Base-by-base conservation (phyloP, 257 asterid species). In the Capsicum chinense region DNA sequence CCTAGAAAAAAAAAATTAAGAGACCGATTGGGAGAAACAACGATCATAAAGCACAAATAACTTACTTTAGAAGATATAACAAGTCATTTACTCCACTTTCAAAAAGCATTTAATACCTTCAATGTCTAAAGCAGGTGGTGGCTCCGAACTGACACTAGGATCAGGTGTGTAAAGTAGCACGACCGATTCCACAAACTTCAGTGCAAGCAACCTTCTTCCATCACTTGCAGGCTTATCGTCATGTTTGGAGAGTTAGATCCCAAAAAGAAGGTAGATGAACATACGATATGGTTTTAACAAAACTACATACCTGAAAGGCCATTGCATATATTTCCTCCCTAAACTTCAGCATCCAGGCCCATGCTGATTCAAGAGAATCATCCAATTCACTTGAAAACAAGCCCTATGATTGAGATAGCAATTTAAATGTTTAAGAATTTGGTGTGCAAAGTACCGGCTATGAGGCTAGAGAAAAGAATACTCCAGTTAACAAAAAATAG, bases 131-230 rank as follows among this genome's bases (percentile, higher is more conserved):
- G 91, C 97, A 87, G 95, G 82, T 9, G 98, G 92, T 86, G 98
- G 97, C 91, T 90, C 97, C 87, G 87, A 90, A 56, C 94, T 88
- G 86, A 92, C 98, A 88, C 86, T 88, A 67, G 99, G 99, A 90
- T 96, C 96, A 74, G 98, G 95, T 16, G 99, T 93, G 86, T 93
- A 97, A 86, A 95, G 98, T 64, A 97, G 88, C 86, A 97, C 91
- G 76, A 92, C 92, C 33, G 95, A 88, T 88, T 93, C 98, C 80
- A 97, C 95, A 88, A 97, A 97, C 91, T 97, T 95, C 88, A 97
- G 88, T 1, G 98, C 99, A 21, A 97, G 94, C 87, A 95, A 88
- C 88, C 97, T 93, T 89, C 95, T 93, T 68, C 99, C 98, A 83
- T 97, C 98, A 88, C 89, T 89, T 88, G 93, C 98, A 90, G 85